A percentile compares a stretch with the other conserved stretches of the same genome.
phyloP scores from a whole-genome alignment of 768 basidiomycete species.

The Pisolithus tinctorius region DNA sequence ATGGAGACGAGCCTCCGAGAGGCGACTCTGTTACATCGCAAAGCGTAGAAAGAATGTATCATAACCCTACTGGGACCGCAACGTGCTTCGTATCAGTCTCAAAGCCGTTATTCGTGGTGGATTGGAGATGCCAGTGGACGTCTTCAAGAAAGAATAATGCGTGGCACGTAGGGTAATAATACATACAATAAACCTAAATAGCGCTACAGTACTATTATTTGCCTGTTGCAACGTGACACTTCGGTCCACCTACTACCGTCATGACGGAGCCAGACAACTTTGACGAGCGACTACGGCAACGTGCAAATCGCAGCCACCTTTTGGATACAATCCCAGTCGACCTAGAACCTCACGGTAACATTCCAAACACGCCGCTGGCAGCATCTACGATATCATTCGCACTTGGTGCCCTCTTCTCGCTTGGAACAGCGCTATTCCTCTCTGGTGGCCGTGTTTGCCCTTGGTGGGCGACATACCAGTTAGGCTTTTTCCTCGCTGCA shows the following conservation, averaged over 20 bases:
- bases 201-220: too few species aligned
- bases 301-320: constrained; percentile 28
- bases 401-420: constrained; percentile 66
- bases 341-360: constrained; percentile 38
- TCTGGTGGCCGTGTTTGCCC: constrained; percentile 36
- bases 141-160: too few species aligned
- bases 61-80: constrained; percentile 7
- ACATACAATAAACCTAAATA: too few species aligned
- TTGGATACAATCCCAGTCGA: constrained; percentile 50
- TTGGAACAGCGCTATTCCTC: constrained; percentile 48
- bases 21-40: constrained; percentile 8
- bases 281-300: constrained; percentile 40
- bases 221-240: too few species aligned
- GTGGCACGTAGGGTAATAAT: too few species aligned
- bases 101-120: too few species aligned
- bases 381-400: constrained; percentile 74
- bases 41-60: constrained; percentile 9
- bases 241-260: background rate
- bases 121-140: too few species aligned
- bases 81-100: background rate
- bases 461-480: constrained; percentile 68
- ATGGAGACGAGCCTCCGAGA: background rate
- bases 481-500: constrained; percentile 77
- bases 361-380: constrained; percentile 87
- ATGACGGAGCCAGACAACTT: constrained; percentile 20